A percentile compares a stretch with the other conserved stretches of the same genome.
Conservation (phyloP, 352 stramenopile genomes). For the Pythium periplocum region DNA sequence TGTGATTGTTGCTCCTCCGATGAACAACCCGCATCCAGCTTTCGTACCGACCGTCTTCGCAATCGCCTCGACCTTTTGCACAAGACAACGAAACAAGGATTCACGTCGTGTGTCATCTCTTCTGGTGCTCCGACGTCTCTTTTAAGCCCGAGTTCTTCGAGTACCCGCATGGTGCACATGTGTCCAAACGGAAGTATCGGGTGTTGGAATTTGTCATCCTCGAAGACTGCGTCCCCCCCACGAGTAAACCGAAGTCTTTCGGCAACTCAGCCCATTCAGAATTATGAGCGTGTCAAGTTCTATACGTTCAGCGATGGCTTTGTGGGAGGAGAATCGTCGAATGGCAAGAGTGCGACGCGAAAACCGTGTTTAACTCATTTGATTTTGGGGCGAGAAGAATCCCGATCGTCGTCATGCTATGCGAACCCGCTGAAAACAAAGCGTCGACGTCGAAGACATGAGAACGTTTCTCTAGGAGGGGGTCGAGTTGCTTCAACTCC, state of each 20-base stretch:
- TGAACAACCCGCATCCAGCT: not conserved
- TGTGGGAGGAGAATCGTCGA: not conserved
- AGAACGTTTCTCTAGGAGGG: too few species aligned
- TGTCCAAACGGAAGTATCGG: constrained; percentile 48
- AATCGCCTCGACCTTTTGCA: not conserved
- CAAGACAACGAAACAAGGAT: constrained; percentile 20
- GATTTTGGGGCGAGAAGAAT: constrained; percentile 19
- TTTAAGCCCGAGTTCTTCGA: constrained; percentile 2
- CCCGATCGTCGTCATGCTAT: constrained; percentile 15
- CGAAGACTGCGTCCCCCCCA: constrained; percentile 15
- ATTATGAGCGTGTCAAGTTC: constrained; percentile 25
- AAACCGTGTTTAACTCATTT: constrained; percentile 14
- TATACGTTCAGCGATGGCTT: constrained; percentile 27
- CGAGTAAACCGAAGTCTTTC: too few species aligned
- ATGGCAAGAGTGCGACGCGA: not conserved
- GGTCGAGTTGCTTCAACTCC: too few species aligned
- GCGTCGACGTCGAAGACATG: constrained; percentile 3
- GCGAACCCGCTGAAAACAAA: constrained; percentile 1
- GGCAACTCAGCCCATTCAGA: not conserved
- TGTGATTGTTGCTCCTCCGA: constrained; percentile 44
- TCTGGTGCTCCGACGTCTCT: constrained; percentile 6
- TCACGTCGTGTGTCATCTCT: constrained; percentile 36
- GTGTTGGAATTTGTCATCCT: constrained; percentile 37
- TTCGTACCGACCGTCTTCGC: constrained; percentile 3
- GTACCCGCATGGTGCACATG: constrained; percentile 47